These are phyloP conservation scores for Saccharomycopsis malanga DNA, from an alignment of 805 yeast species.

Conservation along the genomic window DNA sequence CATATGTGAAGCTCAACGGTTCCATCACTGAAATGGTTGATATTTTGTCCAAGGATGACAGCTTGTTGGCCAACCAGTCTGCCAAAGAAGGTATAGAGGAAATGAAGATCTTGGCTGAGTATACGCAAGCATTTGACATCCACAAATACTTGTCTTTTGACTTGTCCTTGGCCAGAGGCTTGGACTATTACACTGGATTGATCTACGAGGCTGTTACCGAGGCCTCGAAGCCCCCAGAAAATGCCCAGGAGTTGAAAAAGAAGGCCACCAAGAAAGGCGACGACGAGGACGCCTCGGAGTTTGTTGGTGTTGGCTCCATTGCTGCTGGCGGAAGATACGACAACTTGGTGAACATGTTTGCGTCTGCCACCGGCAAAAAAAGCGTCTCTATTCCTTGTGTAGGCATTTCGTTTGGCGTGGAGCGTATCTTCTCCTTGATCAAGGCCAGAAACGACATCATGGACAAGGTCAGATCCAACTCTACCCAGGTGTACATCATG, in stretches of 20 bases:
- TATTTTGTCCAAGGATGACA: constrained; percentile 49
- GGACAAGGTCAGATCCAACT: constrained; percentile 64
- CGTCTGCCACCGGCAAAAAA: constrained; percentile 73
- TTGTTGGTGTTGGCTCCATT: constrained; percentile 96
- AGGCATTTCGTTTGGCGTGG: constrained; percentile 95
- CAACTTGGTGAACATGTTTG: constrained; percentile 93
- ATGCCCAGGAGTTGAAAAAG: constrained; percentile 62
- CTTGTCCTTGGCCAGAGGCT: constrained; percentile 92
- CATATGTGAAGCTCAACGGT: constrained; percentile 82
- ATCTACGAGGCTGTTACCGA: constrained; percentile 94
- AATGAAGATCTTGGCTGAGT: constrained; percentile 66
- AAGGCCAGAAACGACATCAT: constrained; percentile 64
- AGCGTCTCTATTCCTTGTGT: constrained; percentile 86
- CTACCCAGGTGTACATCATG: constrained; percentile 93
- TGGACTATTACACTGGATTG: constrained; percentile 95
- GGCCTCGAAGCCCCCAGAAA: constrained; percentile 91
- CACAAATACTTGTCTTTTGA: constrained; percentile 69
- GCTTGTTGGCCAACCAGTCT: constrained; percentile 53
- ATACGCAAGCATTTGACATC: constrained; percentile 78
- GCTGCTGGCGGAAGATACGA: constrained; percentile 99
- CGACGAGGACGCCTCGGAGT: constrained; percentile 90
- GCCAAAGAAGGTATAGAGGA: constrained; percentile 81
- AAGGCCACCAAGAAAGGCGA: constrained; percentile 51
- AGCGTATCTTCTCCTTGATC: constrained; percentile 84
- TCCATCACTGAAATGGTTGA: constrained; percentile 55